A percentile compares a stretch with the other conserved stretches of the same genome.
phyloP scores from a whole-genome alignment of 2,329 filamentous ascomycete species.

The Acarospora socialis region DNA sequence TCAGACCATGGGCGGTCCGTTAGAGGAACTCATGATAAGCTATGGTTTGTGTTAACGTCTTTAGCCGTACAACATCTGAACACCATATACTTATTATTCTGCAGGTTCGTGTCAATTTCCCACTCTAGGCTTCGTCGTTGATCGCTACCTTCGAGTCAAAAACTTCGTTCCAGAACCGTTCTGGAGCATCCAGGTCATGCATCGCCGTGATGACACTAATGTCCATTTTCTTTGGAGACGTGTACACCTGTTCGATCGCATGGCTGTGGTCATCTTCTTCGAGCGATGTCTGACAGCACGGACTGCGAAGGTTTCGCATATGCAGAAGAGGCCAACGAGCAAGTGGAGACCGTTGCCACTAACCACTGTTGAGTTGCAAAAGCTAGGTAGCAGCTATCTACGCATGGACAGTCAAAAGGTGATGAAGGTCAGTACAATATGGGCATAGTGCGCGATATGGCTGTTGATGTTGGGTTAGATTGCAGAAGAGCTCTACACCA shows the following conservation, averaged over 20 bases:
- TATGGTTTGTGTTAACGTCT: slow-evolving; percentile 44
- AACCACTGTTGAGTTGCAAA: slow-evolving; percentile 92
- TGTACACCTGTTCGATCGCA: slow-evolving; percentile 74
- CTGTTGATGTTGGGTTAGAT: slow-evolving; percentile 22
- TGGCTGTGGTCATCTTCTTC: slow-evolving; percentile 65
- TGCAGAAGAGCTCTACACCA: slow-evolving; percentile 80
- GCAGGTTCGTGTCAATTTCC: slow-evolving; percentile 88
- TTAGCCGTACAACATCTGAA: slow-evolving; percentile 3
- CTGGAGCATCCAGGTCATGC: slow-evolving; percentile 79
- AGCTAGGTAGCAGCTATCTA: slow-evolving; percentile 79
- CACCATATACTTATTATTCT: slow-evolving; percentile 5
- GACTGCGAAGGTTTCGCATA: slow-evolving; percentile 64
- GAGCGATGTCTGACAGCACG: slow-evolving; percentile 70
- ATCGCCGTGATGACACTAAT: slow-evolving; percentile 60
- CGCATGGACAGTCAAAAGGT: slow-evolving; percentile 83
- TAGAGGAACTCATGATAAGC: slow-evolving; percentile 56
- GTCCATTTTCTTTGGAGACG: slow-evolving; percentile 77
- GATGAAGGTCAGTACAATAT: slow-evolving; percentile 47
- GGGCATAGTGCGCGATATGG: neutral
- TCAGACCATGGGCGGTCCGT: slow-evolving; percentile 52
- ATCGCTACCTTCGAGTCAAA: slow-evolving; percentile 83
- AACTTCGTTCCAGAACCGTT: slow-evolving; percentile 89
- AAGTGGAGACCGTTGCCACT: slow-evolving; percentile 90
- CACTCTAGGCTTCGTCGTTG: slow-evolving; percentile 90
- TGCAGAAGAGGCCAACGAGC: slow-evolving; percentile 78